phyloP scores from a whole-genome alignment of 1,284 basidiomycete species.

The Somion occarium region DNA sequence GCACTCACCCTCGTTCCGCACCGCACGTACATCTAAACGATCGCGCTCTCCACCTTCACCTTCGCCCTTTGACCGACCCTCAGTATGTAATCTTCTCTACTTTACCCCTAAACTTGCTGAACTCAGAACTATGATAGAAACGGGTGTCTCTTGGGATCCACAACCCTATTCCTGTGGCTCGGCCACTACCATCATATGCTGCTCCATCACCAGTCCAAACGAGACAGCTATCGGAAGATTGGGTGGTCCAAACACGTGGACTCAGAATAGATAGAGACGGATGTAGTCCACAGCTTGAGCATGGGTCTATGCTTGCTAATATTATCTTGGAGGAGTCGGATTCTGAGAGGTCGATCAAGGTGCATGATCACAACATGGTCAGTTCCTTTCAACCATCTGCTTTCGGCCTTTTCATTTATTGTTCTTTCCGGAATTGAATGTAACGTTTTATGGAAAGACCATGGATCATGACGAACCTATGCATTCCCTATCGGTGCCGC shows the following conservation, averaged over 20 bases:
- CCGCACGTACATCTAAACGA: conserved; percentile 41
- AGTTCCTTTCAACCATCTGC: background rate
- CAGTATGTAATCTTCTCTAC: conserved; percentile 35
- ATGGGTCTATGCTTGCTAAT: conserved; percentile 9
- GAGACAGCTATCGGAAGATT: conserved; percentile 49
- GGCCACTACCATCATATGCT: conserved; percentile 19
- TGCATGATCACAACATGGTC: too few species aligned
- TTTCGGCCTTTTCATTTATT: background rate
- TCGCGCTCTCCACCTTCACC: conserved; percentile 50
- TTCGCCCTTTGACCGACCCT: conserved; percentile 43
- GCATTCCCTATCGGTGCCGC: background rate
- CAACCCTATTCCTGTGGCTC: conserved; percentile 18
- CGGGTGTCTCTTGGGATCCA: conserved; percentile 39
- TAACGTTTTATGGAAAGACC: background rate
- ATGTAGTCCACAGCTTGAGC: conserved; percentile 35
- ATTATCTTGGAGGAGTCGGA: conserved; percentile 13
- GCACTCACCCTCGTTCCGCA: conserved; percentile 36
- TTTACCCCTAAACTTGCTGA: background rate
- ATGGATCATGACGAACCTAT: conserved; percentile 5
- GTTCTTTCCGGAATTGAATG: background rate
- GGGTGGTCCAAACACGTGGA: conserved; percentile 59
- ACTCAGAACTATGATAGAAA: conserved; percentile 41
- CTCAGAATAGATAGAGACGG: conserved; percentile 41
- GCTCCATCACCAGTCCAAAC: conserved; percentile 5
- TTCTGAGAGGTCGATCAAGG: too few species aligned